Base-by-base conservation (phyloP, 2,329 filamentous ascomycete genomes). In the Diatrype stigma region DNA sequence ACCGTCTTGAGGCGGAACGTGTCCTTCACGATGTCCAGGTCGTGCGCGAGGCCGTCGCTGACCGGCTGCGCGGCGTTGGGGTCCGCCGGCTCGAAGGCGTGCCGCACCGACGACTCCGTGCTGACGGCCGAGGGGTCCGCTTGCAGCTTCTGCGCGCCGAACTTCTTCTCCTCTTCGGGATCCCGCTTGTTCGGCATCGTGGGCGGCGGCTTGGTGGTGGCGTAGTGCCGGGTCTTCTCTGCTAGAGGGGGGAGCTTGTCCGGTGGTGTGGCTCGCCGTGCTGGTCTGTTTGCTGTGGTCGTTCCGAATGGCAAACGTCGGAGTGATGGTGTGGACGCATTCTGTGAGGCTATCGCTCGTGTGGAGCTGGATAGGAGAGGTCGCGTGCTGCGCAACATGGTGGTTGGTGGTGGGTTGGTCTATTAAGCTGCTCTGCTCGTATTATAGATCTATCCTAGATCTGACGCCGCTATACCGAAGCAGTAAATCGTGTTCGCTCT, bases 1-100 rank as follows among this genome's bases (percentile, higher is more conserved):
- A 90, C 86, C 2, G 74, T 72, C 32, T 69, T 65, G 34, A 91
- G 75, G 19, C 77, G 79, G 63, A 91, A 87, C 1, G 86, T 87
- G 14, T 89, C 84, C 61, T 82, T 83, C 63, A 90, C 79, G 8
- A 80, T 79, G 63, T 78, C 72, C 63, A 89, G 63, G 45, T 82
- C 79, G 26, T 73, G 64, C 48, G 70, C 70, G 0, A 81, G 50
- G 5, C 68, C 70, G 2, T 64, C 60, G 1, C 49, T 38, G 10
- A 75, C 64, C 3, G 66, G 60, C 19, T 64, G 58, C 1, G 64
- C 56, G 10, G 49, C 51, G 2, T 47, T 42, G 11, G 54, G 50
- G 17, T 51, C 46, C 6, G 56, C 46, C 44, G 67, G 58, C 63
- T 81, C 73, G 37, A 79, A 69, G 45, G 80, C 68, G 56, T 76